Conservation (phyloP, 495 filamentous ascomycete genomes). For the Annulohypoxylon bovei region DNA sequence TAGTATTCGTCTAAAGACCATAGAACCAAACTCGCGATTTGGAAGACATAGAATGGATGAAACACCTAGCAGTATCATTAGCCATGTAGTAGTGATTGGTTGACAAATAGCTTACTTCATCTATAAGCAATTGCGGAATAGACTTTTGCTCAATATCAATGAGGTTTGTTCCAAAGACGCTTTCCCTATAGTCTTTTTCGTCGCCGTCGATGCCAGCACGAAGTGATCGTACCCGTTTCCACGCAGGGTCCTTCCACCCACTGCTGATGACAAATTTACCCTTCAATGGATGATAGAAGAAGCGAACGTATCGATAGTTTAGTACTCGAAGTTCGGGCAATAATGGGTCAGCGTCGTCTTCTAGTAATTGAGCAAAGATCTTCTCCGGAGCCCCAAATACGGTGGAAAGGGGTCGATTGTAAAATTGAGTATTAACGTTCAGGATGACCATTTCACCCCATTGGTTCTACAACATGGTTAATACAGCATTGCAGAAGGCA, state of each 20-base stretch:
- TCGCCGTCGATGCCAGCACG: constrained; percentile 89
- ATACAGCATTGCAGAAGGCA: constrained; percentile 9
- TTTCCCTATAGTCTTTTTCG: constrained; percentile 82
- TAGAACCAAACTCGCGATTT: constrained; percentile 91
- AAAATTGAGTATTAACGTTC: constrained; percentile 69
- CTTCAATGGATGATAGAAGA: constrained; percentile 87
- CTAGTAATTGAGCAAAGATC: constrained; percentile 64
- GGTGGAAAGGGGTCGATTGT: constrained; percentile 84
- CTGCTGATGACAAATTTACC: constrained; percentile 88
- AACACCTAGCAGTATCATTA: constrained; percentile 69
- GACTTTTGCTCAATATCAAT: constrained; percentile 94
- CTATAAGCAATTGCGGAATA: constrained; percentile 80
- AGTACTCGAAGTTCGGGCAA: constrained; percentile 75
- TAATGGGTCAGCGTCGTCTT: constrained; percentile 88
- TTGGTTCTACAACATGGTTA: constrained; percentile 70
- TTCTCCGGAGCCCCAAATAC: constrained; percentile 78
- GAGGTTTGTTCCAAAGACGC: constrained; percentile 86
- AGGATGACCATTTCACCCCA: constrained; percentile 90
- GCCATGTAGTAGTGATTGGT: constrained; percentile 3
- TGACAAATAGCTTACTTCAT: constrained; percentile 71
- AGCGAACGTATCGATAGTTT: constrained; percentile 92
- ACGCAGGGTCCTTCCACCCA: constrained; percentile 92
- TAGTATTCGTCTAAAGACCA: constrained; percentile 98
- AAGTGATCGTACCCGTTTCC: constrained; percentile 80
- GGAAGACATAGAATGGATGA: constrained; percentile 98